Evolutionary conservation across 495 filamentous ascomycete species (phyloP).

Genomic region (Tuber borchii): DNA sequence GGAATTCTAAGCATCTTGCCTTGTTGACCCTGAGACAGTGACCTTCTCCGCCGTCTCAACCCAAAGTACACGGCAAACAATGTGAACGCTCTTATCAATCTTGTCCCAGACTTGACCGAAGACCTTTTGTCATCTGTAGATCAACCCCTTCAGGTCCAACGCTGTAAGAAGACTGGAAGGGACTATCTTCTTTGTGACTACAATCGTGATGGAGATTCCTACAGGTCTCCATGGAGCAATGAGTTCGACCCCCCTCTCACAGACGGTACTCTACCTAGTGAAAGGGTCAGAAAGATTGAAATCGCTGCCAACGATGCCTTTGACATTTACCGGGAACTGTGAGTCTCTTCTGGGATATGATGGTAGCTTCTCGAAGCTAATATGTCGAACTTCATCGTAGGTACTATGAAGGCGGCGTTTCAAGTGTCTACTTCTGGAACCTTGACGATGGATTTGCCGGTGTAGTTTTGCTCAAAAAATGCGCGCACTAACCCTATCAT

Average conservation of each 20-base stretch:
- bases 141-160: constrained; percentile 79
- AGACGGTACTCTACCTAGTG: constrained; percentile 69
- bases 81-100: constrained; percentile 72
- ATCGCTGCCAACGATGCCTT: constrained; percentile 89
- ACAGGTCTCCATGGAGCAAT: constrained; percentile 95
- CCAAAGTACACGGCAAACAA: constrained; percentile 81
- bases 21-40: constrained; percentile 50
- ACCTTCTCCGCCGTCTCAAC: constrained; percentile 96
- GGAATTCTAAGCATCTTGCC: constrained; percentile 10
- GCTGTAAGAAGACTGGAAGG: constrained; percentile 78
- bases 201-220: constrained; percentile 96
- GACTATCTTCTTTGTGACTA: constrained; percentile 99
- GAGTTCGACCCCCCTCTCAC: constrained; percentile 83
- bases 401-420: constrained; percentile 95
- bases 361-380: constrained; percentile 9
- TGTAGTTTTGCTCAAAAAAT: constrained; percentile 91
- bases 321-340: constrained; percentile 89
- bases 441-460: constrained; percentile 97
- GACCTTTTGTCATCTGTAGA: constrained; percentile 96
- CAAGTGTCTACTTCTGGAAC: constrained; percentile 97
- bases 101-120: constrained; percentile 88
- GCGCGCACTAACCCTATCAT: constrained; percentile 46
- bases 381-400: constrained; percentile 31
- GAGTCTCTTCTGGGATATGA: constrained; percentile 36
- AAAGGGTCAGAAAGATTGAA: constrained; percentile 87